Percentiles rank a stretch among this genome's conserved stretches.
Conservation (phyloP, 371 early-diverging fungal genomes). For the Rhizopus stolonifer region DNA sequence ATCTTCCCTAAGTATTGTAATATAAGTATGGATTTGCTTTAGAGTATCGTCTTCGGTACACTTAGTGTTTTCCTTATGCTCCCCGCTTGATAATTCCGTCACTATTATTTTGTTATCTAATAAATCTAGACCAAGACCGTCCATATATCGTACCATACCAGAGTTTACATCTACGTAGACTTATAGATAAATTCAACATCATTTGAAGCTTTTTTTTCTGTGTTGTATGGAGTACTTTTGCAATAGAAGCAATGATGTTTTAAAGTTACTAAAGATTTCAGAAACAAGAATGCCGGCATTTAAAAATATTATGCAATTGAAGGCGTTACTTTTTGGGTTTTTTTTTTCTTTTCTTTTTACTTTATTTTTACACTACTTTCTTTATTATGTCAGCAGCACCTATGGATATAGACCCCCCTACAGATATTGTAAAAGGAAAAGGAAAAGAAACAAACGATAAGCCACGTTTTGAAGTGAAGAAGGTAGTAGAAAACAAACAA, state of each 20-base stretch:
- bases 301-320: neutral
- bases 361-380: neutral
- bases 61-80: constrained; percentile 3
- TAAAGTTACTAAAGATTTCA: neutral
- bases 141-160: neutral
- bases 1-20: neutral
- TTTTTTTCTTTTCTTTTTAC: neutral
- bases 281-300: neutral
- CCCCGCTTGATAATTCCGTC: constrained; percentile 9
- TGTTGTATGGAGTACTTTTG: too few relatives aligned
- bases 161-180: too few relatives aligned
- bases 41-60: constrained; percentile 6
- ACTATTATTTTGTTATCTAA: constrained; percentile 6
- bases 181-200: too few relatives aligned
- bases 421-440: constrained; percentile 53
- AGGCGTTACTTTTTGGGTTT: neutral
- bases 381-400: constrained; percentile 11
- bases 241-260: too few relatives aligned
- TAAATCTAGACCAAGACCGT: constrained; percentile 2
- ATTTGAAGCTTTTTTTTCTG: too few relatives aligned
- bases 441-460: constrained; percentile 53
- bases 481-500: constrained; percentile 55
- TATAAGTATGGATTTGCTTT: constrained; percentile 5
- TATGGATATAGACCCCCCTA: constrained; percentile 20
- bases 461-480: constrained; percentile 94